Evolutionary conservation across 192 early-diverging fungal species (phyloP).

Genomic region (Backusella liffmaniae): DNA sequence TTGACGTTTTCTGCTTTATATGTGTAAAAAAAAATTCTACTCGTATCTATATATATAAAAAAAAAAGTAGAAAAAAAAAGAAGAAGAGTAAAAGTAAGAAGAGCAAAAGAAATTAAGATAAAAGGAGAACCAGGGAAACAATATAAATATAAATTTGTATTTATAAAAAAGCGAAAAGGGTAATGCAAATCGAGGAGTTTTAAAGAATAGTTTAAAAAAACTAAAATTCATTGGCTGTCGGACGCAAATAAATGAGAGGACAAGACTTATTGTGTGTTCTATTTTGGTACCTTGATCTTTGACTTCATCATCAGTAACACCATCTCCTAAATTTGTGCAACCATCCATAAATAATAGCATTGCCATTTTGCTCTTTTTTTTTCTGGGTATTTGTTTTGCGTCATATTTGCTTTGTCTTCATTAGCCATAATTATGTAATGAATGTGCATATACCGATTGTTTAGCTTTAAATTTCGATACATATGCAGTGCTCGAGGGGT

Average conservation of each 20-base stretch:
- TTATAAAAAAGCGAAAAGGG: conserved; percentile 11
- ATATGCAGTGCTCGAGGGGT: not conserved
- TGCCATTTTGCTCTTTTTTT: not conserved
- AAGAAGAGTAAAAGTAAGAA: not conserved
- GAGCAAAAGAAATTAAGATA: conserved; percentile 4
- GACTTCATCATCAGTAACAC: not conserved
- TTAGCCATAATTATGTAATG: not conserved
- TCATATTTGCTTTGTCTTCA: not conserved
- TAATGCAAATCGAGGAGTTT: conserved; percentile 9
- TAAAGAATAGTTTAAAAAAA: conserved; percentile 2
- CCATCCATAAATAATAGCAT: not conserved
- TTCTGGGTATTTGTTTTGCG: not conserved
- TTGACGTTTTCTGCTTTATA: conserved; percentile 27
- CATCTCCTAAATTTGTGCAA: not conserved
- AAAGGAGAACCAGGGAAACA: not conserved
- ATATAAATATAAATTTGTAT: conserved; percentile 12
- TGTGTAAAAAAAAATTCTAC: not conserved
- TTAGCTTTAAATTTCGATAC: not conserved
- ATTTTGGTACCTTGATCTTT: conserved; percentile 10
- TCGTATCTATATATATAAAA: conserved; percentile 3
- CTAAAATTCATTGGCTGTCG: not conserved
- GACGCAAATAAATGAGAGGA: conserved; percentile 9
- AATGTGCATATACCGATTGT: not conserved
- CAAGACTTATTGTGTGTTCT: conserved; percentile 7
- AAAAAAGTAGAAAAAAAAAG: conserved; percentile 3